Conservation (phyloP, 331 rosid species). For the Spiraea crenata region DNA sequence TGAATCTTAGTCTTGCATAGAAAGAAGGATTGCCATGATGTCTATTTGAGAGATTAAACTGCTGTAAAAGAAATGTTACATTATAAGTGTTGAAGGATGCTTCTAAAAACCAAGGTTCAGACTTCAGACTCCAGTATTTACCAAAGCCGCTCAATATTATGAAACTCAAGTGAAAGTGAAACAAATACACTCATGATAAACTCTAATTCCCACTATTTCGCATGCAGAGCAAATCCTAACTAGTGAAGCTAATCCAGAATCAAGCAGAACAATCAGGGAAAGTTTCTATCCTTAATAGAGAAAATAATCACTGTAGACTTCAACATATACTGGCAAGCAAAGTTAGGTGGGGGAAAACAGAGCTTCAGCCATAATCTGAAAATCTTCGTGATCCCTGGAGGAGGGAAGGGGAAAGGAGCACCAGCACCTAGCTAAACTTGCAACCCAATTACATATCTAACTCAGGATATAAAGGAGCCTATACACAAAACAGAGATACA, state of each 20-base stretch:
- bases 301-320: neutral
- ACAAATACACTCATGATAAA: neutral
- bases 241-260: neutral
- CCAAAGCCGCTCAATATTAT: neutral
- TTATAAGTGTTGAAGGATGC: neutral
- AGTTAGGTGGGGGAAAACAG: neutral
- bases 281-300: neutral
- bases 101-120: neutral
- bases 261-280: neutral
- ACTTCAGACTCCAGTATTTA: neutral
- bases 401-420: neutral
- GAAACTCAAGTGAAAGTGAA: neutral
- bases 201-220: neutral
- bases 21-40: neutral
- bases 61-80: neutral
- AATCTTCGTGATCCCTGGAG: neutral
- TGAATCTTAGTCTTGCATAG: neutral
- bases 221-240: conserved; percentile 1
- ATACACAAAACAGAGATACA: conserved; percentile 12
- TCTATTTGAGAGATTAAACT: neutral
- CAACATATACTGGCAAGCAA: neutral
- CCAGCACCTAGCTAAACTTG: neutral
- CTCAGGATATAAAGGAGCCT: conserved; percentile 20
- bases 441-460: neutral
- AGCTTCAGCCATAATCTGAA: neutral